Evolutionary conservation across 805 yeast species (phyloP).

Genomic region (Candida argentea): DNA sequence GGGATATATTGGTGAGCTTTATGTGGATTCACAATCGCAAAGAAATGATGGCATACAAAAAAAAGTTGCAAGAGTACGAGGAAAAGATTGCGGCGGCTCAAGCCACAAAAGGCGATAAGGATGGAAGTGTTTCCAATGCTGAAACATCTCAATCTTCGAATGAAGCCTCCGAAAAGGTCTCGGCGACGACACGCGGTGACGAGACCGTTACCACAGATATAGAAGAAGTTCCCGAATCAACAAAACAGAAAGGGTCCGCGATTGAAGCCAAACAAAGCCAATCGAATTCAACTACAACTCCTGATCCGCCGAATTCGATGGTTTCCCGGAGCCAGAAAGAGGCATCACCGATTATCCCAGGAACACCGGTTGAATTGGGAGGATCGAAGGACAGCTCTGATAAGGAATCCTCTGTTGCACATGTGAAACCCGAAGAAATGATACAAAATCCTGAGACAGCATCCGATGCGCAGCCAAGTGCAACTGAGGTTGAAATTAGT

Average conservation of each 20-base stretch:
- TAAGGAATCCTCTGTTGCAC: slow-evolving; percentile 4
- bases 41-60: slow-evolving; percentile 39
- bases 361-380: not conserved
- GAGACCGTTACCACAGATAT: slow-evolving; percentile 11
- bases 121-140: too few species aligned
- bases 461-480: slow-evolving; percentile 8
- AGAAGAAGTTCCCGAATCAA: slow-evolving; percentile 9
- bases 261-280: slow-evolving; percentile 4
- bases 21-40: slow-evolving; percentile 40
- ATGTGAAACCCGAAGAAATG: slow-evolving; percentile 8
- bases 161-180: slow-evolving; percentile 15
- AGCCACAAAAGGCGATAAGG: slow-evolving; percentile 9
- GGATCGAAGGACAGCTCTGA: not conserved
- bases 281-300: not conserved
- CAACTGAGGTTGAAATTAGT: slow-evolving; percentile 4
- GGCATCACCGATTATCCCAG: not conserved
- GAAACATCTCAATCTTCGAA: slow-evolving; percentile 8
- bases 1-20: slow-evolving; percentile 39
- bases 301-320: too few species aligned
- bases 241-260: slow-evolving; percentile 7
- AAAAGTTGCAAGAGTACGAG: slow-evolving; percentile 19
- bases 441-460: slow-evolving; percentile 1
- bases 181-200: slow-evolving; percentile 8
- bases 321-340: not conserved
- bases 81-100: slow-evolving; percentile 15